Percentiles rank a stretch among this genome's conserved stretches.
Evolutionary conservation across 1,139 yeast species (phyloP).

Genomic region (Hemisphaericaspora xylofermentans): DNA sequence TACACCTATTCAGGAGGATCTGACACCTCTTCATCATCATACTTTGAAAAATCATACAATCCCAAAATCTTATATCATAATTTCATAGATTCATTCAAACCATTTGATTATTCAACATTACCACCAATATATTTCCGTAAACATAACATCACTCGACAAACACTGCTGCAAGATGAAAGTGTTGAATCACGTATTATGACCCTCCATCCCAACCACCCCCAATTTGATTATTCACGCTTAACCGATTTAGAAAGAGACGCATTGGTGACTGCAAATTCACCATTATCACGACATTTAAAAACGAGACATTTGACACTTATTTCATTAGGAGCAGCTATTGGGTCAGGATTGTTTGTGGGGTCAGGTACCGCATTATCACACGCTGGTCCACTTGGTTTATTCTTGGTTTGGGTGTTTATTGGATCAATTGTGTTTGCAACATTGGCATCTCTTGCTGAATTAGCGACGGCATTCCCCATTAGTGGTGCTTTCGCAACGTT

Average conservation of each 20-base stretch:
- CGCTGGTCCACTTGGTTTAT: constrained; percentile 39
- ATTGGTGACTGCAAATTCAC: constrained; percentile 30
- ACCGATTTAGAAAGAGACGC: constrained; percentile 34
- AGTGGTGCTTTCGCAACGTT: constrained; percentile 42
- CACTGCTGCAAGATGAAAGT: constrained; percentile 1
- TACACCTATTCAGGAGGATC: neutral
- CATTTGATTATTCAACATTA: constrained; percentile 19
- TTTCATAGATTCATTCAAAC: constrained; percentile 42
- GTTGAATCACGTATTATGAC: neutral
- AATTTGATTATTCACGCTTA: constrained; percentile 29
- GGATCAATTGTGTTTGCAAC: constrained; percentile 35
- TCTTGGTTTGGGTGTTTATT: constrained; percentile 33
- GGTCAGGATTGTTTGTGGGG: constrained; percentile 43
- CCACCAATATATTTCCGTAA: constrained; percentile 17
- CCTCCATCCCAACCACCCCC: constrained; percentile 23
- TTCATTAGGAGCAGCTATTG: constrained; percentile 44
- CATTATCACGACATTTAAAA: constrained; percentile 33
- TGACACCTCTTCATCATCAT: neutral
- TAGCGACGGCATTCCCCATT: constrained; percentile 41
- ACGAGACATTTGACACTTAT: constrained; percentile 43
- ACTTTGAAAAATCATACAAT: constrained; percentile 6
- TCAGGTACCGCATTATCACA: constrained; percentile 31
- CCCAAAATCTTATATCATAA: constrained; percentile 9
- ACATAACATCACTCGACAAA: neutral
- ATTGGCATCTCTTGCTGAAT: constrained; percentile 36